A percentile compares a stretch with the other conserved stretches of the same genome.
phyloP scores from a whole-genome alignment of 2,329 filamentous ascomycete genomes.

The Neonectria neomacrospora region DNA sequence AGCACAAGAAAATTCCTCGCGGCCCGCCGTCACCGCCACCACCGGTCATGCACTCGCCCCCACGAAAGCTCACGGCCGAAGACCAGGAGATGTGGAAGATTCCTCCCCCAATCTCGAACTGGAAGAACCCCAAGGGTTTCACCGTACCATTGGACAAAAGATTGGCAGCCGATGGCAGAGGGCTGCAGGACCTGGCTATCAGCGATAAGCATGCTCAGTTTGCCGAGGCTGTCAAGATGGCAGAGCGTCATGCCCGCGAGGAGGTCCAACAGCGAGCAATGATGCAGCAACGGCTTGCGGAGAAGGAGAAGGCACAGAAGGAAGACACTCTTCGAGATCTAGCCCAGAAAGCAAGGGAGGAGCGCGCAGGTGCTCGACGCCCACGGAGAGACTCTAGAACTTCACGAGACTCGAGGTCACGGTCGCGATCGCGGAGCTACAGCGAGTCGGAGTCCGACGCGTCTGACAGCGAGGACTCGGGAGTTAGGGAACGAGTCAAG shows the following conservation, averaged over 20 bases:
- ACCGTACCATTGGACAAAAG: slow-evolving; percentile 96
- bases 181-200: slow-evolving; percentile 92
- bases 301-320: slow-evolving; percentile 95
- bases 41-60: slow-evolving; percentile 94
- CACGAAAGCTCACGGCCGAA: slow-evolving; percentile 93
- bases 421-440: slow-evolving; percentile 60
- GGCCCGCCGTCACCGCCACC: slow-evolving; percentile 93
- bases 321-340: slow-evolving; percentile 90
- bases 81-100: slow-evolving; percentile 98
- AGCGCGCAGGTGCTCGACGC: slow-evolving; percentile 68
- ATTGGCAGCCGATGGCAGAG: slow-evolving; percentile 90
- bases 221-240: slow-evolving; percentile 92
- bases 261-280: slow-evolving; percentile 91
- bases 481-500: slow-evolving; percentile 78
- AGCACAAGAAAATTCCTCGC: slow-evolving; percentile 97
- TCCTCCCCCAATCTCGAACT: slow-evolving; percentile 89
- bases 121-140: slow-evolving; percentile 99
- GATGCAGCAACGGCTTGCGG: slow-evolving; percentile 95
- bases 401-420: slow-evolving; percentile 54
- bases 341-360: slow-evolving; percentile 91
- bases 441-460: slow-evolving; percentile 62
- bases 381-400: slow-evolving; percentile 51
- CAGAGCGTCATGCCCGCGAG: slow-evolving; percentile 92
- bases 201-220: slow-evolving; percentile 99
- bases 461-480: slow-evolving; percentile 72